Evolutionary conservation across 1,139 yeast genomes (phyloP).

Genomic region (Entelexis paramagnoliae): DNA sequence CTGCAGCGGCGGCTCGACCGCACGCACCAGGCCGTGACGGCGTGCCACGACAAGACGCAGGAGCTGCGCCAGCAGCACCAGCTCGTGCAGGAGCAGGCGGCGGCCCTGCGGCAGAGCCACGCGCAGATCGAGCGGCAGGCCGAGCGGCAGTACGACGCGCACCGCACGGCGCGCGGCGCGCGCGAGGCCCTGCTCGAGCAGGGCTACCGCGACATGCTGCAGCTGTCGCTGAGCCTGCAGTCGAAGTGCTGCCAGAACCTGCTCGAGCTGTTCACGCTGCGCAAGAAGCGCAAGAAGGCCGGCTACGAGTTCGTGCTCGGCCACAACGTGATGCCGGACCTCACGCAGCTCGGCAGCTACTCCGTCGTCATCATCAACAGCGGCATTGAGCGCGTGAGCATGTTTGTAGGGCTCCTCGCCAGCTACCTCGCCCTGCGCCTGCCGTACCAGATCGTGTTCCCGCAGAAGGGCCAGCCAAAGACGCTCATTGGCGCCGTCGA

Average conservation of each 20-base stretch:
- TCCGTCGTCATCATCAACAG: slow-evolving; percentile 27
- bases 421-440: slow-evolving; percentile 30
- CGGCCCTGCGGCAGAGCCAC: slow-evolving; percentile 7
- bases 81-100: slow-evolving; percentile 7
- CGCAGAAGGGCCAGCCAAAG: slow-evolving; percentile 26
- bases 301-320: slow-evolving; percentile 54
- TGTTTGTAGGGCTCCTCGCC: slow-evolving; percentile 28
- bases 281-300: slow-evolving; percentile 36
- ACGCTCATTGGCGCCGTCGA: slow-evolving; percentile 24
- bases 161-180: slow-evolving; percentile 1
- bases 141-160: slow-evolving; percentile 1
- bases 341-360: slow-evolving; percentile 28
- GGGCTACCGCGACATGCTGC: slow-evolving; percentile 20
- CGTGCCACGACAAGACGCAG: slow-evolving; percentile 16
- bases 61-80: slow-evolving; percentile 15
- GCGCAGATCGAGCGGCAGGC: not conserved
- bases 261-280: slow-evolving; percentile 22
- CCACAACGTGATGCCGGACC: slow-evolving; percentile 39
- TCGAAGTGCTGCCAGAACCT: slow-evolving; percentile 22
- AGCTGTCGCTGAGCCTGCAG: slow-evolving; percentile 21
- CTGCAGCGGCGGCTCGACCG: slow-evolving; percentile 18
- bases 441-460: slow-evolving; percentile 30
- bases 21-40: slow-evolving; percentile 16
- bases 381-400: slow-evolving; percentile 31
- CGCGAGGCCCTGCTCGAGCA: slow-evolving; percentile 18